Evolutionary conservation across 2,329 filamentous ascomycete species (phyloP).

Genomic region (Aspergillus piperis): DNA sequence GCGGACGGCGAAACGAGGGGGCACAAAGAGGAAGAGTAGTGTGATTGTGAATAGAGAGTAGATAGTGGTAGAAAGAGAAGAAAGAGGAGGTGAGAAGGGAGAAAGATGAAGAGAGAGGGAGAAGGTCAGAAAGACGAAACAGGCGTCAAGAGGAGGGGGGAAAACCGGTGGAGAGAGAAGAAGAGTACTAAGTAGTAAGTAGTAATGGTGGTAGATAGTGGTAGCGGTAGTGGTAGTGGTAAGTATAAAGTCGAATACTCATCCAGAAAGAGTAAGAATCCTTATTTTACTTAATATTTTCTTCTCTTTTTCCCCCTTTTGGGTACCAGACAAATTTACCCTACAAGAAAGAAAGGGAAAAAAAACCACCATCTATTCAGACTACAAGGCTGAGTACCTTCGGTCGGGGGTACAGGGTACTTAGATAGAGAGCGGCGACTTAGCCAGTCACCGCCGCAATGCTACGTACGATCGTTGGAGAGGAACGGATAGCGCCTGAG

Average conservation of each 20-base stretch:
- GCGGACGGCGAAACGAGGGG: constrained; percentile 24
- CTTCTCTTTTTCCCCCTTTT: too few relatives aligned
- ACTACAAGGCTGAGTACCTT: not conserved
- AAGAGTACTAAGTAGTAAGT: too few relatives aligned
- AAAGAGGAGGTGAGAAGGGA: not conserved
- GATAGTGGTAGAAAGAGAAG: not conserved
- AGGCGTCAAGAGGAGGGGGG: not conserved
- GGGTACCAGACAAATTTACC: too few relatives aligned
- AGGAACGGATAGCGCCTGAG: not conserved
- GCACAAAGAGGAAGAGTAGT: constrained; percentile 11
- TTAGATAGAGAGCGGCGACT: constrained; percentile 1
- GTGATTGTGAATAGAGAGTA: not conserved
- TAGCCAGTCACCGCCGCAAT: not conserved
- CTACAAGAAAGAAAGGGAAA: too few relatives aligned
- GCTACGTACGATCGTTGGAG: not conserved
- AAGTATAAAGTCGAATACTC: not conserved
- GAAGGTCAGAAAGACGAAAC: too few relatives aligned
- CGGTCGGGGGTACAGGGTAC: not conserved
- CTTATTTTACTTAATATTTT: too few relatives aligned
- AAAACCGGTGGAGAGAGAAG: not conserved
- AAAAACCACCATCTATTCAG: not conserved
- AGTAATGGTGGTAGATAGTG: too few relatives aligned
- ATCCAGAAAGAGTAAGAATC: too few relatives aligned
- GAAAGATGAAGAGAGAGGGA: not conserved
- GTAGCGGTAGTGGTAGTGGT: not conserved